phyloP scores from a whole-genome alignment of 805 yeast species.

The Metschnikowia colocasiae region DNA sequence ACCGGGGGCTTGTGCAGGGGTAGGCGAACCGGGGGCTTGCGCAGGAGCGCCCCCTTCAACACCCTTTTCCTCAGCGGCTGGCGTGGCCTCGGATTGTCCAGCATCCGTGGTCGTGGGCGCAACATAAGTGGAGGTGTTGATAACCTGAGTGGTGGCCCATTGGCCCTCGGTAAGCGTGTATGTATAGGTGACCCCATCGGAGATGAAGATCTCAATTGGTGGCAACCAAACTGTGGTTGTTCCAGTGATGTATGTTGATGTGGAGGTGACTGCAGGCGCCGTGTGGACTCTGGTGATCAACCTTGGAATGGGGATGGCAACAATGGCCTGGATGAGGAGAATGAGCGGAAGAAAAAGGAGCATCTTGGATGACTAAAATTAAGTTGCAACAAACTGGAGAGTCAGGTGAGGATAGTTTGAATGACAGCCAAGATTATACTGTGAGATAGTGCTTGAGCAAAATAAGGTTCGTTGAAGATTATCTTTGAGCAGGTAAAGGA shows the following conservation, averaged over 20 bases:
- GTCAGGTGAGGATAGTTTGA: neutral
- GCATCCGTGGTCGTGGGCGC: conserved; percentile 9
- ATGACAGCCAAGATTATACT: no score
- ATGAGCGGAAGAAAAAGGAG: conserved; percentile 7
- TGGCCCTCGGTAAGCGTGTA: conserved; percentile 35
- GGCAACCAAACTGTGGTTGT: conserved; percentile 49
- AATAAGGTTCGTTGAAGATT: no score
- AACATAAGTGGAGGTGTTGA: conserved; percentile 27
- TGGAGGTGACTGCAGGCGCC: conserved; percentile 50
- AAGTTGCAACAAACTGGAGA: no score
- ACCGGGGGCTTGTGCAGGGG: no score
- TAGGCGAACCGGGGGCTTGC: no score
- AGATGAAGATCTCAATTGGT: conserved; percentile 49
- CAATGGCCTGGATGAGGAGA: conserved; percentile 20
- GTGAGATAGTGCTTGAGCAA: no score
- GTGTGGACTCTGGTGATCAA: conserved; percentile 54
- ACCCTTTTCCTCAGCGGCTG: neutral
- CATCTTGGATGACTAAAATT: neutral
- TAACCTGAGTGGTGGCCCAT: conserved; percentile 32
- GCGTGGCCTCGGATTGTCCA: conserved; percentile 9
- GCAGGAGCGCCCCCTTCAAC: no score
- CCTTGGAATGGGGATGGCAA: conserved; percentile 37
- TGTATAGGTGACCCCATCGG: conserved; percentile 51
- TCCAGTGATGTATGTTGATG: conserved; percentile 40
- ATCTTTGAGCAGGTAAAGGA: neutral